Evolutionary conservation across 257 asterid genomes (phyloP).

Genomic region (Jasminum sambac): DNA sequence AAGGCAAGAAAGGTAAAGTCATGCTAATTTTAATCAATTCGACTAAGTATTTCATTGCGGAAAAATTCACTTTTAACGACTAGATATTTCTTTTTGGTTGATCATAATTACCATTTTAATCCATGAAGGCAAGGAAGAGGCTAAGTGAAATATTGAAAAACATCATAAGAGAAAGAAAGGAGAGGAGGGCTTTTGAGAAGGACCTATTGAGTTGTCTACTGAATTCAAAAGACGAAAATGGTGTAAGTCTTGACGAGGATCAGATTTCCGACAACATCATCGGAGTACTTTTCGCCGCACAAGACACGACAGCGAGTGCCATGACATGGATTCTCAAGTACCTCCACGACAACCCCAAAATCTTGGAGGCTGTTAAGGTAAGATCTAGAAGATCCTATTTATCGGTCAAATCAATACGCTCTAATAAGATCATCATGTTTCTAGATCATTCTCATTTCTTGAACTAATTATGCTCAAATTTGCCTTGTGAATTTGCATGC

Average conservation of each 20-base stretch:
- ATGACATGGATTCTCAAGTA: conserved; percentile 83
- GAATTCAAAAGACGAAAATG: conserved; percentile 45
- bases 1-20: conserved; percentile 59
- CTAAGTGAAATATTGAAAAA: conserved; percentile 51
- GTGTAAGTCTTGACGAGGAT: conserved; percentile 50
- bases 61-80: too few species aligned
- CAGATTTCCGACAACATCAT: conserved; percentile 80
- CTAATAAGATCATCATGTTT: neutral
- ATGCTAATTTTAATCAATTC: neutral
- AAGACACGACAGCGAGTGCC: conserved; percentile 82
- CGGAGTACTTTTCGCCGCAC: conserved; percentile 87
- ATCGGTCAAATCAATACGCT: neutral
- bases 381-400: neutral
- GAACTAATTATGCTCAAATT: neutral
- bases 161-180: conserved; percentile 63
- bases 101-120: neutral
- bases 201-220: conserved; percentile 57
- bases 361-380: conserved; percentile 64
- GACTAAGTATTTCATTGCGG: neutral
- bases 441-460: neutral
- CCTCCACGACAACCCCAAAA: conserved; percentile 59
- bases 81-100: neutral
- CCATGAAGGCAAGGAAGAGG: conserved; percentile 73
- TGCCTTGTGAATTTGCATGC: conserved; percentile 16
- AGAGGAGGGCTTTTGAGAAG: conserved; percentile 37